phyloP scores from a whole-genome alignment of 306 rosid species.

The Cucurbita ficifolia region DNA sequence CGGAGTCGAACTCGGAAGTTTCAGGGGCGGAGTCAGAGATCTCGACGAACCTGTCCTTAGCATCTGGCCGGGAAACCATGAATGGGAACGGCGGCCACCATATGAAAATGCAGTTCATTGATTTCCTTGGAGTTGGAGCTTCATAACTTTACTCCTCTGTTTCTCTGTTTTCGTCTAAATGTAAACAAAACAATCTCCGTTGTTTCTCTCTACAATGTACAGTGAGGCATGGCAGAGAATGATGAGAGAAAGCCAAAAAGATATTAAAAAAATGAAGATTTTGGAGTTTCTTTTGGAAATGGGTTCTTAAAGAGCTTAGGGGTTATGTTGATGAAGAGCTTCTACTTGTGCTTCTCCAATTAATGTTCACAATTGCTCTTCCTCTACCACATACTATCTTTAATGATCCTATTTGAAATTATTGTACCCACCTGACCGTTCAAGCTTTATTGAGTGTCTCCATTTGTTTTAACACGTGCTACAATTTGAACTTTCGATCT shows the following conservation, averaged over 20 bases:
- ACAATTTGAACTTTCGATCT: no score
- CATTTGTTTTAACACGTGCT: no score
- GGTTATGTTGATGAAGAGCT: background rate
- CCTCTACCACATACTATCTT: background rate
- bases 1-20: slow-evolving; percentile 63
- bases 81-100: slow-evolving; percentile 3
- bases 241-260: background rate
- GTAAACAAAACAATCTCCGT: background rate
- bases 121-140: slow-evolving; percentile 89
- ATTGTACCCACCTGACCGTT: background rate
- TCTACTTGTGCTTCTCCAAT: background rate
- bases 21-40: slow-evolving; percentile 60
- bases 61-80: slow-evolving; percentile 18
- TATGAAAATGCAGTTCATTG: slow-evolving; percentile 44
- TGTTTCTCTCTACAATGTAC: background rate
- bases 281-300: background rate
- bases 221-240: background rate
- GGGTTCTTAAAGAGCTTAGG: background rate
- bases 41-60: slow-evolving; percentile 28
- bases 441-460: no score
- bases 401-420: background rate
- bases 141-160: background rate
- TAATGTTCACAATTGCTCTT: background rate
- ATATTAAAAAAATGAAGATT: background rate
- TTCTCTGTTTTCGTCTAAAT: background rate